Evolutionary conservation across 495 filamentous ascomycete genomes (phyloP), one percentile per base, ranked within the genome.

Genomic region (Daldinia loculata): DNA sequence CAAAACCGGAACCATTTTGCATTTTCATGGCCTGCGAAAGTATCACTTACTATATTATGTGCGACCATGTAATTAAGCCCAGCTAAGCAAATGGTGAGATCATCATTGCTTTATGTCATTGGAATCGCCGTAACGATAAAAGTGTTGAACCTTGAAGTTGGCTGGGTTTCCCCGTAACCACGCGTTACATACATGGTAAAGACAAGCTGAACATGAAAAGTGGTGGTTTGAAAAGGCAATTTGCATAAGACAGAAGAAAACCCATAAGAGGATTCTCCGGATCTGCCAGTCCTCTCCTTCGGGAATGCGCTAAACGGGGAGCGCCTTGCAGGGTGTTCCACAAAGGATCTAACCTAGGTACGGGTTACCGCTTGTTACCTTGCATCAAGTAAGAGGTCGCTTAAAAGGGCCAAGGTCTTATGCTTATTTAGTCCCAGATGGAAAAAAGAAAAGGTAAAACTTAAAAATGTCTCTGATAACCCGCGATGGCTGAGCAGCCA

Each of bases 221-320:
- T 11, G 43, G 43, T 48, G 19, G 9, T 52, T 26, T 29, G 19
- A 63, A 57, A n/a, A 30, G 66, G 17, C 52, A 12, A 55, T 48
- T 53, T 60, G 36, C 55, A 70, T 59, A 57, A 63, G 27, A 48
- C 7, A 22, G 6, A 60, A 53, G 17, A 34, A 61, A 29, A 39
- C 29, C 55, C 48, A 45, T 56, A 39, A n/a, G 29, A 59, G 45
- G 57, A 36, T 36, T 61, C 55, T 70, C 60, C 60, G 61, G 66
- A 69, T 73, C 65, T 72, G 36, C 70, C n/a, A 69, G 68, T 50
- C 70, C 61, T 72, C 55, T 55, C 64, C 30, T 61, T 65, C 57
- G 65, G 65, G 61, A 66, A 62, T 19, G 38, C 56, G 45, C 61
- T 66, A 73, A 66, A 39, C 17, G 29, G 24, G 22, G 51, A 48